Evolutionary conservation across 192 early-diverging fungal genomes (phyloP).

Genomic region (Lobulomyces angularis): DNA sequence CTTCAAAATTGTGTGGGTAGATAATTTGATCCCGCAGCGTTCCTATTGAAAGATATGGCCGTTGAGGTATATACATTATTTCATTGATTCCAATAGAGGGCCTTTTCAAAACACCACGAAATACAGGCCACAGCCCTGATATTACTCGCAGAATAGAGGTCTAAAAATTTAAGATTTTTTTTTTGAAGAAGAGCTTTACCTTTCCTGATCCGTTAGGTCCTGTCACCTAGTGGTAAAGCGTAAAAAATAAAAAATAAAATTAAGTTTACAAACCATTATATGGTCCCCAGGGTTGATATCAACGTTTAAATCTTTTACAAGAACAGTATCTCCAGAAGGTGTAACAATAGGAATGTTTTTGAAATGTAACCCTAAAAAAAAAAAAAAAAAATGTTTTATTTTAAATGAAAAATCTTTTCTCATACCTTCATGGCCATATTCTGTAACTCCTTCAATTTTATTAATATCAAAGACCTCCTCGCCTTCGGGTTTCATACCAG

Average conservation of each 20-base stretch:
- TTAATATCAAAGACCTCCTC: slow-evolving; percentile 14
- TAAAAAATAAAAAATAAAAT: not conserved
- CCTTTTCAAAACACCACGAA: slow-evolving; percentile 48
- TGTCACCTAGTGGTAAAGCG: no score
- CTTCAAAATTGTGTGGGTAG: slow-evolving; percentile 77
- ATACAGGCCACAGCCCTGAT: slow-evolving; percentile 91
- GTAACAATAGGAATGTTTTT: slow-evolving; percentile 83
- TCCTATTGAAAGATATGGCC: slow-evolving; percentile 90
- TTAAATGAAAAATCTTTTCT: slow-evolving; percentile 5
- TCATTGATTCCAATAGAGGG: slow-evolving; percentile 38
- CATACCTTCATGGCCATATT: slow-evolving; percentile 6
- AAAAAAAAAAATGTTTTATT: not conserved
- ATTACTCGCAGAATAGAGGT: slow-evolving; percentile 91
- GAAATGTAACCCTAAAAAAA: slow-evolving; percentile 57
- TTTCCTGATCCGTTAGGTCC: slow-evolving; percentile 95
- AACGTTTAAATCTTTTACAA: slow-evolving; percentile 75
- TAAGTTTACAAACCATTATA: slow-evolving; percentile 76
- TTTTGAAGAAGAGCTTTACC: slow-evolving; percentile 4
- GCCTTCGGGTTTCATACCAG: slow-evolving; percentile 35
- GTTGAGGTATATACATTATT: slow-evolving; percentile 97
- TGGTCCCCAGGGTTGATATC: slow-evolving; percentile 82
- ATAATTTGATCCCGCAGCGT: slow-evolving; percentile 95
- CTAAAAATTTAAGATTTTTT: slow-evolving; percentile 7
- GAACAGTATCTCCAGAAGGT: slow-evolving; percentile 80
- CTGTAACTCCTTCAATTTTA: slow-evolving; percentile 10